A percentile compares a stretch with the other conserved stretches of the same genome.
phyloP scores from a whole-genome alignment of 2,329 filamentous ascomycete genomes.

The Colletotrichum camelliae region DNA sequence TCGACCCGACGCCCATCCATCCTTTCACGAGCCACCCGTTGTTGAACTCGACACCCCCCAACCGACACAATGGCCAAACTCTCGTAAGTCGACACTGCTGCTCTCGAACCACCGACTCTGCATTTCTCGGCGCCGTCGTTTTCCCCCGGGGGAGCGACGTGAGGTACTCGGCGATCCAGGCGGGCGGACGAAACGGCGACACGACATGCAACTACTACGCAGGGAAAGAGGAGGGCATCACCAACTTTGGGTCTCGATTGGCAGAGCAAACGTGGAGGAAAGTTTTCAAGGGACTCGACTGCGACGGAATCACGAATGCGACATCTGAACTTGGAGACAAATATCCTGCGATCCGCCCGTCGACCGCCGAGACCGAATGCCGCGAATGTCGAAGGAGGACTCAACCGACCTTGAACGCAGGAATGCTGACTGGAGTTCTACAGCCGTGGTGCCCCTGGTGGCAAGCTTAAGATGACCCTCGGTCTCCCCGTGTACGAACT shows the following conservation, averaged over 20 bases:
- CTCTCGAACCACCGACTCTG: neutral
- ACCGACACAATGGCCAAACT: constrained; percentile 67
- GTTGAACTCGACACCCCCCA: constrained; percentile 32
- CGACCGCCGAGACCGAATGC: neutral
- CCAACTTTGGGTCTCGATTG: neutral
- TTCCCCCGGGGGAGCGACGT: constrained; percentile 9
- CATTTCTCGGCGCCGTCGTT: constrained; percentile 13
- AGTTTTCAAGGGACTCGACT: neutral
- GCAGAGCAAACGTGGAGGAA: neutral
- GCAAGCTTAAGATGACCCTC: constrained; percentile 99
- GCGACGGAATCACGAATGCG: neutral
- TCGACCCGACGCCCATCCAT: constrained; percentile 19
- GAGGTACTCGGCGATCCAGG: constrained; percentile 6
- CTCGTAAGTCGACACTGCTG: constrained; percentile 55
- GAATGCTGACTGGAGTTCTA: constrained; percentile 32
- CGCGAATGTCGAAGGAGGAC: neutral
- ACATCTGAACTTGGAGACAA: neutral
- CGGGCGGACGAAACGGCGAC: constrained; percentile 1
- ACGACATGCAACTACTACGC: neutral
- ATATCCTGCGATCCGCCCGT: neutral
- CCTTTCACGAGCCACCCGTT: constrained; percentile 22
- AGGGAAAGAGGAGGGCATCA: constrained; percentile 4
- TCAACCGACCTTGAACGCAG: constrained; percentile 28
- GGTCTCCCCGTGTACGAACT: constrained; percentile 97
- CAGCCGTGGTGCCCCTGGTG: constrained; percentile 91